phyloP scores from a whole-genome alignment of 495 filamentous ascomycete genomes.

The Aspergillus nanangensis region DNA sequence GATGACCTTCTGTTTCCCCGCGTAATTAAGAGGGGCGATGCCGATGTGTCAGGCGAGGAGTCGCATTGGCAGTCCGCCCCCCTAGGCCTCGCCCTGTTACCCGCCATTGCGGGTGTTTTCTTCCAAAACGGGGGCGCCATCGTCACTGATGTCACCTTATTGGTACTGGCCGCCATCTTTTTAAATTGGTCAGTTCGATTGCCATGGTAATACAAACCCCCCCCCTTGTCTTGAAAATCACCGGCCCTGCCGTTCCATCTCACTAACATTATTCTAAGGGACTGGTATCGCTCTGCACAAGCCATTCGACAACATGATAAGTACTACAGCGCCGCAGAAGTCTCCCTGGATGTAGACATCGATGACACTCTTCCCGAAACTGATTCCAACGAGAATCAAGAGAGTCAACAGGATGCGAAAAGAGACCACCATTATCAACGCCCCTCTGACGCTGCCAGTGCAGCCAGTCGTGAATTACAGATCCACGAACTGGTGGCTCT shows the following conservation, averaged over 20 bases:
- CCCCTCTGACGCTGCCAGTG: conserved; percentile 12
- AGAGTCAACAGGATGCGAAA: not conserved
- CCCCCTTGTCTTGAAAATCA: not conserved
- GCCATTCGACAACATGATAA: conserved; percentile 45
- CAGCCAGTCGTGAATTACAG: conserved; percentile 62
- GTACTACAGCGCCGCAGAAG: conserved; percentile 40
- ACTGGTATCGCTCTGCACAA: conserved; percentile 87
- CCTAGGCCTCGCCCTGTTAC: conserved; percentile 75
- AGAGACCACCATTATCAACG: not conserved
- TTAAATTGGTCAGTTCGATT: conserved; percentile 89
- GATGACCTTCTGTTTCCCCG: conserved; percentile 71
- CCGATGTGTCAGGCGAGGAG: conserved; percentile 35
- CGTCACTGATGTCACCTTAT: conserved; percentile 77
- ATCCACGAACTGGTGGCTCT: conserved; percentile 71
- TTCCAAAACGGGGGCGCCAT: conserved; percentile 79
- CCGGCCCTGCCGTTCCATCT: not conserved
- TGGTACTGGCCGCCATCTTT: conserved; percentile 76
- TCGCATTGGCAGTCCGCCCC: conserved; percentile 74
- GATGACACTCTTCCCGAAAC: conserved; percentile 43
- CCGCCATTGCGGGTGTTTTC: conserved; percentile 77
- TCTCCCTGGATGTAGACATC: conserved; percentile 15
- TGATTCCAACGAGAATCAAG: conserved; percentile 25
- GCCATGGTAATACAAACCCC: conserved; percentile 62
- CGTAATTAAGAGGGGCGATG: conserved; percentile 17
- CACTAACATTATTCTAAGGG: conserved; percentile 43